phyloP scores from a whole-genome alignment of 192 early-diverging fungal genomes.

The Pilobolus umbonatus region DNA sequence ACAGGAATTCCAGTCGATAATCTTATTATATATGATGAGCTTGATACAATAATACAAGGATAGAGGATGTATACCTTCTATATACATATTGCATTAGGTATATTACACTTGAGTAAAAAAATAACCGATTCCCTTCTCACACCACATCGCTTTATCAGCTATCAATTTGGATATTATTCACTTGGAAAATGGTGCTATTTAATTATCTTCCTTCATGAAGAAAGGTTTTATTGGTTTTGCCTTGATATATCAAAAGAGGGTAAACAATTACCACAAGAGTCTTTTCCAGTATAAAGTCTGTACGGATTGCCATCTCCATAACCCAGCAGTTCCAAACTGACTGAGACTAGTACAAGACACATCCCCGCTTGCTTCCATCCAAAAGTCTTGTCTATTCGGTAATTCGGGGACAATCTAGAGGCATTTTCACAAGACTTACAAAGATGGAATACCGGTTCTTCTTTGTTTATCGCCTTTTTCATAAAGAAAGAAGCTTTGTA shows the following conservation, averaged over 20 bases:
- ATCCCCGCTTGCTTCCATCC: neutral
- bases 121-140: neutral
- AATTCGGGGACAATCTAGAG: conserved; percentile 6
- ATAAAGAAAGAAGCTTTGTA: neutral
- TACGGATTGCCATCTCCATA: conserved; percentile 1
- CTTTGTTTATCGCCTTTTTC: neutral
- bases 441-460: neutral
- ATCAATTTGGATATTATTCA: conserved; percentile 1
- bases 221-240: too few species aligned
- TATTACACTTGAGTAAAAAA: conserved; percentile 1
- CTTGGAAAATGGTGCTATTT: conserved; percentile 5
- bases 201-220: conserved; percentile 1
- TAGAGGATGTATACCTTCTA: too few species aligned
- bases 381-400: conserved; percentile 5
- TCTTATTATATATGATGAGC: too few species aligned
- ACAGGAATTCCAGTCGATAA: too few species aligned
- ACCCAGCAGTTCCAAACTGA: neutral
- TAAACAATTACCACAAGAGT: conserved; percentile 1
- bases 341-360: conserved; percentile 4
- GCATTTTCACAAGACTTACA: conserved; percentile 8
- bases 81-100: too few species aligned
- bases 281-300: conserved; percentile 5
- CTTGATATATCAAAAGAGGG: too few species aligned
- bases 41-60: too few species aligned
- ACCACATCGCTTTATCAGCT: conserved; percentile 1